Evolutionary conservation across 148 eudicot species (phyloP), one percentile per base, ranked within the genome.

Genomic region (Fagopyrum esculentum): DNA sequence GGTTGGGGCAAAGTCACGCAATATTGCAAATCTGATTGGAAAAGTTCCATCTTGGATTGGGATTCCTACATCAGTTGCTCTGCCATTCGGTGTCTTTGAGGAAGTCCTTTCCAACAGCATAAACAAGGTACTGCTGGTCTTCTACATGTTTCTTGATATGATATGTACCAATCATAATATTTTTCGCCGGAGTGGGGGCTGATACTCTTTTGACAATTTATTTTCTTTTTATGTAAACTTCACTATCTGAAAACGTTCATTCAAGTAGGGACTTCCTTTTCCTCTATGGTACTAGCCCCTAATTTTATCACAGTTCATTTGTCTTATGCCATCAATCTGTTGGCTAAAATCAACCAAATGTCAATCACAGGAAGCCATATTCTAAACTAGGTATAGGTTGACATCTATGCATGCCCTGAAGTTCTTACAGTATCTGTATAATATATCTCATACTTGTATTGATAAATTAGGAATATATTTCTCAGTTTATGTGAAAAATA

Each of bases 1-100:
- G 98, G 98, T 95, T 77, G 98, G 98, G 79, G 97, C 98, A 19
- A 95, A 95, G 82, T 95, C 98, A 29, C 97, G 97, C 76, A 95
- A 95, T 82, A 95, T 92, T 77, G 91, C 92, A 77, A 86, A 92
- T 82, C 81, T 95, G 4, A 90, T 81, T 86, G 98, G 98, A 77
- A 89, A 84, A 87, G 92, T 94, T 75, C 93, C 96, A 76, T 85
- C 97, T 59, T 92, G 92, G 93, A 86, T 95, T 75, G 93, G 95
- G 69, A 85, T 95, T 81, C 98, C 98, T 61, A 92, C 98, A 15
- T 95, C 98, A 59, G 90, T 95, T 76, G 98, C 98, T 50, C 85
- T 95, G 45, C 98, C 98, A 30, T 95, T 95, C 79, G 98, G 98
- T 69, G 89, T 81, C 77, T 95, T 92, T 72, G 98, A 92, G 84